Conservation (phyloP, 2,329 filamentous ascomycete species). For the Torrubiella hemipterigena region DNA sequence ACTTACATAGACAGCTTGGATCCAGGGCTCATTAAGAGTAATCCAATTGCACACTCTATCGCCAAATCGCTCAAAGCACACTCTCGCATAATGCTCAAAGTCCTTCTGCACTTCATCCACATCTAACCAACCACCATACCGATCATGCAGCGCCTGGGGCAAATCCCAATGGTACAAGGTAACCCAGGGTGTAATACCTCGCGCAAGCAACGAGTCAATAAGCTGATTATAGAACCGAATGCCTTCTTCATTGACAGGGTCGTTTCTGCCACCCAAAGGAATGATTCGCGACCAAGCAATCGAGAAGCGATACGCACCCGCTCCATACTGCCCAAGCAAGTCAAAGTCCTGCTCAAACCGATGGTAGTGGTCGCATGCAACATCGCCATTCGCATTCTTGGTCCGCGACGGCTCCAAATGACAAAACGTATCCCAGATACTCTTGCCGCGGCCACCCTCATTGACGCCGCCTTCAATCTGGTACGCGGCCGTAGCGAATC, state of each 20-base stretch:
- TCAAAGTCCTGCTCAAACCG: conserved; percentile 40
- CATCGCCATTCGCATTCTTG: conserved; percentile 30
- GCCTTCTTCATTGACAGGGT: conserved; percentile 50
- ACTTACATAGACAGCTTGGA: conserved; percentile 21
- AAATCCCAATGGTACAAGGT: conserved; percentile 56
- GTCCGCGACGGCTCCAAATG: conserved; percentile 27
- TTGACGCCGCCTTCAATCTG: conserved; percentile 32
- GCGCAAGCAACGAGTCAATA: conserved; percentile 43
- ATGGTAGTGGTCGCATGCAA: conserved; percentile 32
- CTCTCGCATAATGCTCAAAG: conserved; percentile 22
- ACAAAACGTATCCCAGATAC: conserved; percentile 29
- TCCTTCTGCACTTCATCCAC: conserved; percentile 18
- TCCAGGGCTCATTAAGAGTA: conserved; percentile 26
- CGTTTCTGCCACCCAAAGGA: conserved; percentile 48
- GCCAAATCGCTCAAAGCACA: conserved; percentile 27
- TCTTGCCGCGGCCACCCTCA: conserved; percentile 26
- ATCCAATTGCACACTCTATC: conserved; percentile 26
- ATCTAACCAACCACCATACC: conserved; percentile 22
- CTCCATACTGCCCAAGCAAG: conserved; percentile 44
- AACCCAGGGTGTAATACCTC: conserved; percentile 47
- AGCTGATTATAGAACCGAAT: conserved; percentile 47
- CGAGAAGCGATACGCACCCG: conserved; percentile 52
- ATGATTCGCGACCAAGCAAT: conserved; percentile 56
- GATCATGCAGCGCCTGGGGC: conserved; percentile 20
- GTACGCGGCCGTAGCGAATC: conserved; percentile 29